Evolutionary conservation across 306 rosid genomes (phyloP).

Genomic region (cucumber (Cucumis sativus)): Cucumber_9930_V3 NC_026655.2:29052001-29052500

Average conservation of each 20-base stretch:
- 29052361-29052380: no score
- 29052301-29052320: no score
- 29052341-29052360: no score
- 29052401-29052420: no score
- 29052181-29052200: neutral
- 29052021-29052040: neutral
- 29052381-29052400: no score
- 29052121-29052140: neutral
- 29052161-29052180: neutral
- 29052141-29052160: neutral
- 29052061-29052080: neutral
- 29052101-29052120: neutral
- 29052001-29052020: neutral
- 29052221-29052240: neutral
- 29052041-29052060: neutral
- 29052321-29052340: no score
- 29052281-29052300: no score
- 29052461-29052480: neutral
- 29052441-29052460: neutral
- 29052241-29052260: no score
- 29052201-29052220: neutral
- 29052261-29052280: no score
- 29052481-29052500: neutral
- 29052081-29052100: neutral
- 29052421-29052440: no score